Base-by-base conservation (phyloP, 1,139 yeast genomes). In the Geotrichum aggregatum region DNA sequence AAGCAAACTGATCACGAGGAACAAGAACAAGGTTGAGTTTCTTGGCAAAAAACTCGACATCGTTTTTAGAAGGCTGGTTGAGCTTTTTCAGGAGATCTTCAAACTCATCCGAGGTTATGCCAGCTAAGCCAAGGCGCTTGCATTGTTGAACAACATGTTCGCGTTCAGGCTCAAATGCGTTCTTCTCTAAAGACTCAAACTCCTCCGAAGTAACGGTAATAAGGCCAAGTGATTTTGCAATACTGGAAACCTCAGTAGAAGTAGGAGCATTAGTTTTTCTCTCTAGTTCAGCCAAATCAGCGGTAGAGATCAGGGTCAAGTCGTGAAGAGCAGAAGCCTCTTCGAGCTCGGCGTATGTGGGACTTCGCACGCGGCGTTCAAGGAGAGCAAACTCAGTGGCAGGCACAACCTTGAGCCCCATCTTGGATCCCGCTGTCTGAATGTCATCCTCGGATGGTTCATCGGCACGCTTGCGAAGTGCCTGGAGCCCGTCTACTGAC, bases 11-110 rank as follows among this genome's bases (percentile, higher is more conserved):
- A 0, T 73, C 78, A 50, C 67, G 64, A 3, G 83, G 72, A 14
- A 83, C 60, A n/a, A 78, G 59, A 6, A 78, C 75, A 55, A 82
- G 63, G 48, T 76, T 74, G 53, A 78, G 72, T 30, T 72, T 73
- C 50, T 72, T 66, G 1, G 82, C 82, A 62, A 74, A 78, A 7
- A 68, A 63, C 57, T 77, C 77, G 21, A 79, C 69, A 43, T 76
- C 77, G 16, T 56, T 60, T 50, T 58, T 59, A 4, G 63, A 56
- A 1, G 67, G 67, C 33, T 54, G 54, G 19, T 46, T 49, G 21
- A 51, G 39, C 22, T 47, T 47, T 22, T 46, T 51, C n/a, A 31
- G 43, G 3, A 54, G 44, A 13, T 58, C 61, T 16, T 63, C 64
- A 22, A 66, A 51, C n/a, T 62, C 66, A 0, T 52, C 57, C 6